phyloP scores from a whole-genome alignment of 1,284 basidiomycete species.

The Mycena citricolor region DNA sequence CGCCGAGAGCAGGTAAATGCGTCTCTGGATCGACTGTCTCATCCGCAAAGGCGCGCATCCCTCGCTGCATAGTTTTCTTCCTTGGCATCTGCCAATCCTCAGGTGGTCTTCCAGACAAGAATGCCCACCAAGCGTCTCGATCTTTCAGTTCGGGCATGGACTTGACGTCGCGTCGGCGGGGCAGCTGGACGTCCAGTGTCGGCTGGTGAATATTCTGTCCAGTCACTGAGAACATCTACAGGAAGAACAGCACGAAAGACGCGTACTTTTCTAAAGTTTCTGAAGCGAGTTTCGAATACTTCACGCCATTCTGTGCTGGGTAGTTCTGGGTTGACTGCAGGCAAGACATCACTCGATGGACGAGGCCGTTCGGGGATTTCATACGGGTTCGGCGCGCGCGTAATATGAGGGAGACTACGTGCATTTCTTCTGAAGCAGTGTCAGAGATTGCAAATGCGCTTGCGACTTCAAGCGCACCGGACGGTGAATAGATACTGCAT shows the following conservation, averaged over 20 bases:
- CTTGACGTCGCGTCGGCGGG: conserved; percentile 30
- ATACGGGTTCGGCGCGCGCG: conserved; percentile 67
- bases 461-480: conserved; percentile 44
- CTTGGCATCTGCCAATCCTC: conserved; percentile 62
- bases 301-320: conserved; percentile 68
- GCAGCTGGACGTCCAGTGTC: conserved; percentile 47
- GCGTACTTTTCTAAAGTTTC: conserved; percentile 63
- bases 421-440: conserved; percentile 60
- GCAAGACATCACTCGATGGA: conserved; percentile 27
- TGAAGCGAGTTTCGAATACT: conserved; percentile 55
- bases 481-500: conserved; percentile 81
- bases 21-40: conserved; percentile 24
- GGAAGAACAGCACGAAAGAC: conserved; percentile 3
- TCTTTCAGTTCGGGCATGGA: conserved; percentile 67
- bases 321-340: conserved; percentile 36
- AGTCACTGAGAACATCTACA: conserved; percentile 3
- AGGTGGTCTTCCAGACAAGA: conserved; percentile 64
- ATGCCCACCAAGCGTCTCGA: conserved; percentile 77
- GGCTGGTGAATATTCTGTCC: conserved; percentile 64
- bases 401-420: conserved; percentile 56
- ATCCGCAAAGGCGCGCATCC: conserved; percentile 39
- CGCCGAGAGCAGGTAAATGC: too few species aligned
- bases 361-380: conserved; percentile 35
- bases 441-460: conserved; percentile 4
- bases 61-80: conserved; percentile 30